These are phyloP conservation scores for Fusarium sp. DNA, from an alignment of 2,329 filamentous ascomycete genomes.

Conservation along the genomic window DNA sequence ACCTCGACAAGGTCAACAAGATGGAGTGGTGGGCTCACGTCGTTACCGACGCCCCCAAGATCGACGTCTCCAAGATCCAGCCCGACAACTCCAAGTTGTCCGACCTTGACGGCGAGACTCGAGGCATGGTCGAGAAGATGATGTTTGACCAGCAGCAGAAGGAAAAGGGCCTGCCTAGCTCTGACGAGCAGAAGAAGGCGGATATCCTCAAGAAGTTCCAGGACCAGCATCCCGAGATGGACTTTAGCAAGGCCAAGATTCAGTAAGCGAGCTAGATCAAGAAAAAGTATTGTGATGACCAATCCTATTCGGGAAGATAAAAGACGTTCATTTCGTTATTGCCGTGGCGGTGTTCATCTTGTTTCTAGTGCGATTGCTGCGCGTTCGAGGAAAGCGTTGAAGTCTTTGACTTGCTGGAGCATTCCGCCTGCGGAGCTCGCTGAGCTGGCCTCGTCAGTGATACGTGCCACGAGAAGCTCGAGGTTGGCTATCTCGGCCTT, in stretches of 20 bases:
- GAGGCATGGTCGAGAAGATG: slow-evolving; percentile 99
- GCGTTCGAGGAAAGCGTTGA: slow-evolving; percentile 75
- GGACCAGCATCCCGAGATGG: slow-evolving; percentile 80
- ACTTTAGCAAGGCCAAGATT: slow-evolving; percentile 80
- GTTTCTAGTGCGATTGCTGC: slow-evolving; percentile 70
- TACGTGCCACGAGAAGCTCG: slow-evolving; percentile 69
- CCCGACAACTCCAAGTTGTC: slow-evolving; percentile 93
- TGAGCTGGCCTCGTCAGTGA: slow-evolving; percentile 69
- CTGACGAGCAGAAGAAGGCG: slow-evolving; percentile 95
- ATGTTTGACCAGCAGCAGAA: slow-evolving; percentile 99
- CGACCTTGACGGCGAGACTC: slow-evolving; percentile 94
- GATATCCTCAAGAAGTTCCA: slow-evolving; percentile 96
- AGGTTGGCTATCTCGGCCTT: slow-evolving; percentile 69
- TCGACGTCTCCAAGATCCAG: slow-evolving; percentile 95
- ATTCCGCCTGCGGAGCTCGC: slow-evolving; percentile 66
- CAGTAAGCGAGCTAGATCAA: slow-evolving; percentile 56
- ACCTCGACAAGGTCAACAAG: slow-evolving; percentile 96
- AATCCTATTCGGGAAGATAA: slow-evolving; percentile 7
- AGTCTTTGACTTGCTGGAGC: slow-evolving; percentile 71
- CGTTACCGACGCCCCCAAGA: slow-evolving; percentile 86
- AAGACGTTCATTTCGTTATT: slow-evolving; percentile 19
- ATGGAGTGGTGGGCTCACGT: slow-evolving; percentile 99
- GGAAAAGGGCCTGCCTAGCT: slow-evolving; percentile 88
- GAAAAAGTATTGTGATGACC: slow-evolving; percentile 26
- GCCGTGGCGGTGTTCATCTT: slow-evolving; percentile 48